phyloP scores from a whole-genome alignment of 768 basidiomycete species.

The Amyloporia xantha region DNA sequence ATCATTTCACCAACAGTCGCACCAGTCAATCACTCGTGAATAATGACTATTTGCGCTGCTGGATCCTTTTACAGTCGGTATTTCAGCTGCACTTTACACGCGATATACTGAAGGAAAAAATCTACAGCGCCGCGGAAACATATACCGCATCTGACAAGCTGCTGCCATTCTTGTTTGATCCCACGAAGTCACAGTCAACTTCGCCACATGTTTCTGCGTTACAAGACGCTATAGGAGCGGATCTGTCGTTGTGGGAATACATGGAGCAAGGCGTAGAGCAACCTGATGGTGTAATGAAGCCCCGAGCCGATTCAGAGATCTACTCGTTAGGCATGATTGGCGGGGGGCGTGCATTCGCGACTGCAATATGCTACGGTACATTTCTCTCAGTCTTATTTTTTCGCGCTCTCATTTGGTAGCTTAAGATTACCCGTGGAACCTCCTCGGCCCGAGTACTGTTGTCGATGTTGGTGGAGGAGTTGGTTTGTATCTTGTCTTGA shows the following conservation, averaged over 20 bases:
- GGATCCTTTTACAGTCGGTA: not conserved
- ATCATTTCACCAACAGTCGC: constrained; percentile 2
- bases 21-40: constrained; percentile 1
- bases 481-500: constrained; percentile 3
- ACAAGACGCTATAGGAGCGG: not conserved
- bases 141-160: constrained; percentile 3
- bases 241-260: constrained; percentile 8
- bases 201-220: constrained; percentile 4
- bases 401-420: not conserved
- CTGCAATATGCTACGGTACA: constrained; percentile 4
- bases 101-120: not conserved
- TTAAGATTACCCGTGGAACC: constrained; percentile 12
- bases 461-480: constrained; percentile 13
- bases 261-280: constrained; percentile 6
- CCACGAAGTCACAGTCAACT: constrained; percentile 3
- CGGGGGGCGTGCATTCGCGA: constrained; percentile 1
- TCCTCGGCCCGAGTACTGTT: constrained; percentile 2
- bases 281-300: constrained; percentile 4
- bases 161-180: constrained; percentile 7
- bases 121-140: not conserved
- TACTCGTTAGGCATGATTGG: constrained; percentile 9
- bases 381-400: not conserved
- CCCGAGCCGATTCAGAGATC: constrained; percentile 1
- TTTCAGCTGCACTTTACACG: not conserved
- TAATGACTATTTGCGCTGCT: constrained; percentile 1